Evolutionary conservation across 306 rosid genomes (phyloP).

Genomic region (Oemleria cerasiformis): DNA sequence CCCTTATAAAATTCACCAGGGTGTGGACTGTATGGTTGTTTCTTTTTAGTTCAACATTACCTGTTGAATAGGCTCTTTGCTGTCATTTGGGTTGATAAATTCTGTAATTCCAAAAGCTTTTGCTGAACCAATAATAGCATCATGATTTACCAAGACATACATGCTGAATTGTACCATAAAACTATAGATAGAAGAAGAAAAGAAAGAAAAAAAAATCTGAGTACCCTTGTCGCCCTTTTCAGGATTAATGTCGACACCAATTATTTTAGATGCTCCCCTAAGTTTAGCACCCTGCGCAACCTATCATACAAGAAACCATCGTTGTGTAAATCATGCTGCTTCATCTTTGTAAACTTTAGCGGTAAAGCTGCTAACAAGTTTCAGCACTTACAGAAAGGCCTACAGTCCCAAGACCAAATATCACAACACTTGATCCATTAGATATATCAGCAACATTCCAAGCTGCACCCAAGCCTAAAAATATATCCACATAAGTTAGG

Average conservation of each 20-base stretch:
- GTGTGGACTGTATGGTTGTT: background rate
- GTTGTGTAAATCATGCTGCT: slow-evolving; percentile 14
- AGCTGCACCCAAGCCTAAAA: slow-evolving; percentile 86
- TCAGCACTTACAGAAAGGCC: slow-evolving; percentile 82
- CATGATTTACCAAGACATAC: slow-evolving; percentile 20
- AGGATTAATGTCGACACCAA: slow-evolving; percentile 86
- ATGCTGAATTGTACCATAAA: slow-evolving; percentile 8
- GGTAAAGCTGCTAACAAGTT: slow-evolving; percentile 11
- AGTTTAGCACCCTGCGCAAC: slow-evolving; percentile 89
- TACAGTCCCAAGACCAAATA: slow-evolving; percentile 96
- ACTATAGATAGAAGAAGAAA: background rate
- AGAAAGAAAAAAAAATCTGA: background rate
- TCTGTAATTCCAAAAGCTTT: slow-evolving; percentile 81
- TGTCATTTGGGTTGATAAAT: slow-evolving; percentile 62
- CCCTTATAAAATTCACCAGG: background rate
- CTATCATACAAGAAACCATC: slow-evolving; percentile 31
- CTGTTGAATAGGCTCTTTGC: slow-evolving; percentile 65
- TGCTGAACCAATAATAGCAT: slow-evolving; percentile 49
- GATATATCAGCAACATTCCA: slow-evolving; percentile 91
- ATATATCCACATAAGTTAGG: slow-evolving; percentile 22
- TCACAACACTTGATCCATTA: slow-evolving; percentile 82
- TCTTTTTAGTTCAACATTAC: slow-evolving; percentile 34
- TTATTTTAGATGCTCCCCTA: slow-evolving; percentile 81
- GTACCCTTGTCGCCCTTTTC: slow-evolving; percentile 70
- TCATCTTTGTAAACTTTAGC: slow-evolving; percentile 15